Evolutionary conservation across 2,329 filamentous ascomycete species (phyloP).

Genomic region (Colletotrichum tabaci): DNA sequence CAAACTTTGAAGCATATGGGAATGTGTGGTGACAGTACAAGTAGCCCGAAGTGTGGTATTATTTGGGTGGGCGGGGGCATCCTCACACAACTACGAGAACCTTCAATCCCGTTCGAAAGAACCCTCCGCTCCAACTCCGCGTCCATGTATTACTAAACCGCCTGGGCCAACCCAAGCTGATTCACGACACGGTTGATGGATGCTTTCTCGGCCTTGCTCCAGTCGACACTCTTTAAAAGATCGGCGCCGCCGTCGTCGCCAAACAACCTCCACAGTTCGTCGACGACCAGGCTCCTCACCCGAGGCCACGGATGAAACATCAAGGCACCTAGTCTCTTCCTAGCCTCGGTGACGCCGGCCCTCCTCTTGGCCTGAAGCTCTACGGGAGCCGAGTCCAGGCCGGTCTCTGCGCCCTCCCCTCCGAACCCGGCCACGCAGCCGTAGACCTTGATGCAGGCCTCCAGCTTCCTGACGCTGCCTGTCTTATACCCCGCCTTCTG

Average conservation of each 20-base stretch:
- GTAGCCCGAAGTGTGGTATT: neutral
- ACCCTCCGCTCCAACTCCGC: neutral
- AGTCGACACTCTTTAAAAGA: constrained; percentile 68
- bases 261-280: constrained; percentile 70
- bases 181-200: constrained; percentile 60
- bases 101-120: neutral
- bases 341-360: constrained; percentile 66
- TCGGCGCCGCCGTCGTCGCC: constrained; percentile 48
- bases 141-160: neutral
- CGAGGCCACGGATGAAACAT: constrained; percentile 87
- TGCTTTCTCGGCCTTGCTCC: constrained; percentile 67
- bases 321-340: constrained; percentile 80
- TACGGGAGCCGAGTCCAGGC: constrained; percentile 26
- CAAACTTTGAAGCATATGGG: neutral
- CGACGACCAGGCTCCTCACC: constrained; percentile 73
- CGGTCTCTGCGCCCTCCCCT: constrained; percentile 39
- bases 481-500: constrained; percentile 89
- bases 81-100: neutral
- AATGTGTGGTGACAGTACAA: neutral
- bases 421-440: constrained; percentile 71
- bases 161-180: constrained; percentile 57
- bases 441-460: constrained; percentile 86
- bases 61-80: neutral
- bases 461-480: constrained; percentile 84
- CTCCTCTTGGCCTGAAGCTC: constrained; percentile 51